Base-by-base conservation (phyloP, 2,329 filamentous ascomycete species). In the Colletotrichum chlorophyti region DNA sequence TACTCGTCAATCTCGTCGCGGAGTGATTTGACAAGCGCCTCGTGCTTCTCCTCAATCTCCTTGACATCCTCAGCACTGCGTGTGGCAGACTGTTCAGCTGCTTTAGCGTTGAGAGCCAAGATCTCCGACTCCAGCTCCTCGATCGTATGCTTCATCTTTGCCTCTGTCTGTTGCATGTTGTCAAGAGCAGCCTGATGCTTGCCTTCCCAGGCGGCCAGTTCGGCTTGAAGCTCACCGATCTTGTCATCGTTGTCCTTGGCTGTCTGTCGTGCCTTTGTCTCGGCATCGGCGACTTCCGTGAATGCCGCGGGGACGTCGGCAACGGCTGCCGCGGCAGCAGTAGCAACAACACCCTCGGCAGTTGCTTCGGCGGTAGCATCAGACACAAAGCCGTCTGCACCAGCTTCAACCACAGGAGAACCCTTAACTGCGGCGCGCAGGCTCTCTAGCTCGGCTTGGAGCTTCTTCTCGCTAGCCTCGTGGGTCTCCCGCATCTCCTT, bases 1-100 rank as follows among this genome's bases (percentile, higher is more conserved):
- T 96, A 93, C 69, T 92, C 87, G 48, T 93, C 87, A 50, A 97
- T 88, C 69, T 96, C 89, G 58, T 76, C 81, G 62, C 90, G 89
- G 37, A 97, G 75, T 40, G 79, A 79, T 31, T 79, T 76, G 29
- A 91, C 76, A 43, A 88, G 75, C 31, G 83, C 79, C 57, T 88
- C 77, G 60, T 91, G 86, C 68, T 83, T 81, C 35, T 73, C 72
- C 31, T 82, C 74, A 3, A 72, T 76, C 59, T 85, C 82, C 52
- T 72, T 74, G 26, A 81, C 75, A 21, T 83, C 71, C 2, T 77
- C 74, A 6, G 74, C 74, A 12, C 72, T 73, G 29, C 70, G 68
- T 8, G 71, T 67, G 53, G 75, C 70, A 12, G 78, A 73, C 48
- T 77, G 75, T 17, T 78, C 71, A 10, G 72, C 68, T 8, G 80